These are phyloP conservation scores for Salinomyces thailandicus DNA, from an alignment of 2,329 filamentous ascomycete genomes.

Conservation along the genomic window DNA sequence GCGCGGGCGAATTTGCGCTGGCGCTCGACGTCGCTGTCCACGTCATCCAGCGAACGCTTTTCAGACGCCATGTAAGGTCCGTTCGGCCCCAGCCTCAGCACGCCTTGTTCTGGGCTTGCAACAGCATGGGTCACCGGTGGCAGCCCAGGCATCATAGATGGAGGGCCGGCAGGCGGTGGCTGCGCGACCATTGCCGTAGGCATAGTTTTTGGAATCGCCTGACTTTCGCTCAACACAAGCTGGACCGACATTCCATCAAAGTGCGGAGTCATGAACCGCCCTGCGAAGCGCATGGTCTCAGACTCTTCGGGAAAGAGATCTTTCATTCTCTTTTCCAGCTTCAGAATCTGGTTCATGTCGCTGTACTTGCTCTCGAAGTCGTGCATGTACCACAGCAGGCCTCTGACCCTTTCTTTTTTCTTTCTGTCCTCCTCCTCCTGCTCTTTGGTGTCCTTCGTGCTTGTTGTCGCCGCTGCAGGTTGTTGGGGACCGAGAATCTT, in stretches of 20 bases:
- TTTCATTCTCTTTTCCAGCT: conserved; percentile 83
- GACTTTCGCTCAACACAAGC: conserved; percentile 73
- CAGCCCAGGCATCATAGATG: neutral
- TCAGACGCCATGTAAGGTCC: conserved; percentile 28
- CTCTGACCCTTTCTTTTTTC: conserved; percentile 54
- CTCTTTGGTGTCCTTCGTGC: conserved; percentile 32
- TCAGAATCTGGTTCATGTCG: conserved; percentile 79
- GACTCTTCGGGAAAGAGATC: conserved; percentile 89
- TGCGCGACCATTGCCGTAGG: conserved; percentile 2
- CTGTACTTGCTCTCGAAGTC: conserved; percentile 92
- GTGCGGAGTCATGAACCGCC: conserved; percentile 56
- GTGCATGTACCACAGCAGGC: conserved; percentile 85
- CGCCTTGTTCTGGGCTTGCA: conserved; percentile 3
- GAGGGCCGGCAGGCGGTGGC: conserved; percentile 6
- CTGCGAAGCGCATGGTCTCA: conserved; percentile 61
- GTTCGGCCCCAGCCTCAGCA: conserved; percentile 21
- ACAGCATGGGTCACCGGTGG: neutral
- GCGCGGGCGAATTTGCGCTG: conserved; percentile 80
- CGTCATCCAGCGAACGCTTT: conserved; percentile 36
- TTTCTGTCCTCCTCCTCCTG: conserved; percentile 38
- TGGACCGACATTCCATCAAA: conserved; percentile 79
- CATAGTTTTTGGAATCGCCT: conserved; percentile 48
- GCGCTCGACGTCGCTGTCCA: conserved; percentile 56
- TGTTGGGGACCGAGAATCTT: conserved; percentile 41
- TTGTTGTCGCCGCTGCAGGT: conserved; percentile 36